Percentiles rank a stretch among this genome's conserved stretches.
Evolutionary conservation across 306 rosid genomes (phyloP).

Genomic region (Mucuna pruriens): DNA sequence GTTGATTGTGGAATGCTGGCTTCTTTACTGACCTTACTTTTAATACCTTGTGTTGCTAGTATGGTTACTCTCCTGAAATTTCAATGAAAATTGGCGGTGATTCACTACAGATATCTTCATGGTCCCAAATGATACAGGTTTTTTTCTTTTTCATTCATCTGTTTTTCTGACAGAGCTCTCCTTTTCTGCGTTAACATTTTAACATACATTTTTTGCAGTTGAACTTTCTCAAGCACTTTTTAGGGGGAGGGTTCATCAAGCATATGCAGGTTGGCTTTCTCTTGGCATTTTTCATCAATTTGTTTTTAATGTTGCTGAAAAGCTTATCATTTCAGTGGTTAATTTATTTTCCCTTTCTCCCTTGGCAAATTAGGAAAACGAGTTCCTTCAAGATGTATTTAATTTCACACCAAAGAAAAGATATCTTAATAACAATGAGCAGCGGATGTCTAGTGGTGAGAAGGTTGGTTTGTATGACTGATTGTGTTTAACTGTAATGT

Average conservation of each 20-base stretch:
- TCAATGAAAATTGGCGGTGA: slow-evolving; percentile 82
- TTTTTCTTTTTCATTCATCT: background rate
- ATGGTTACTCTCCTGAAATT: slow-evolving; percentile 76
- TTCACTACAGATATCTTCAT: slow-evolving; percentile 73
- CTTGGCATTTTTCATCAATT: background rate
- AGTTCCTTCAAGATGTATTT: slow-evolving; percentile 82
- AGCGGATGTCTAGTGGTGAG: slow-evolving; percentile 72
- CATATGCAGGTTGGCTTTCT: slow-evolving; percentile 85
- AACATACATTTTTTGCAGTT: slow-evolving; percentile 52
- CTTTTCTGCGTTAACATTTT: background rate
- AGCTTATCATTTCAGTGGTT: background rate
- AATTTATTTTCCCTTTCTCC: background rate
- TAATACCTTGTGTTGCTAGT: slow-evolving; percentile 48
- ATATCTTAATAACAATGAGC: slow-evolving; percentile 46
- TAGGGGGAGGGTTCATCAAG: slow-evolving; percentile 93
- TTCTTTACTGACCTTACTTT: slow-evolving; percentile 30
- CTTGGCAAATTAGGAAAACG: slow-evolving; percentile 67
- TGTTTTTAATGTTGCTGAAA: background rate
- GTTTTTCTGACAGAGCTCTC: background rate
- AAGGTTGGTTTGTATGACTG: slow-evolving; percentile 57
- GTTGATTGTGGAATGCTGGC: background rate
- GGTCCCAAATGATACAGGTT: slow-evolving; percentile 88
- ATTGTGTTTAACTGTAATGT: background rate
- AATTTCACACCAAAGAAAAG: slow-evolving; percentile 78
- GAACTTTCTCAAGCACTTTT: slow-evolving; percentile 80